Conservation (phyloP, 1,284 basidiomycete genomes). For the Hemileia vastatrix region DNA sequence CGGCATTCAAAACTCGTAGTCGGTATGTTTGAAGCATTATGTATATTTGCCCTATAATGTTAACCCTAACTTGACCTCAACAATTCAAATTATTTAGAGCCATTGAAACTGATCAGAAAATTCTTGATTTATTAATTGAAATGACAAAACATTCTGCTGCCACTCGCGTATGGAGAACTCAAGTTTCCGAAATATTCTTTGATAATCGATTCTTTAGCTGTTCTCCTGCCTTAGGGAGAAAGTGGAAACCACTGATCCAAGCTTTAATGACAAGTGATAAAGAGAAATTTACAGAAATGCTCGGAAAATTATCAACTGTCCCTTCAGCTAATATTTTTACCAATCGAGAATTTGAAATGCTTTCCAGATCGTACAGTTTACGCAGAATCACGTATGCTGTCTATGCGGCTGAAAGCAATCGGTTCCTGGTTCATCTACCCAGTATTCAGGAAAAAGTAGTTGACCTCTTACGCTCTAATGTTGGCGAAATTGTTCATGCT, state of each 20-base stretch:
- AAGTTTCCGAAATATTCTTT: constrained; percentile 68
- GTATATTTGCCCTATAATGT: not conserved
- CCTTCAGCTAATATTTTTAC: constrained; percentile 94
- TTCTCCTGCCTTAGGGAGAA: constrained; percentile 51
- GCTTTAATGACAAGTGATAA: constrained; percentile 77
- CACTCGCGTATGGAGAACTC: constrained; percentile 72
- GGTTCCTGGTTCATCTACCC: constrained; percentile 79
- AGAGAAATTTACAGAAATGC: constrained; percentile 69
- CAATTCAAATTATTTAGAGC: constrained; percentile 25
- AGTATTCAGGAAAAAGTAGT: constrained; percentile 93
- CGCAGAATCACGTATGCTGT: constrained; percentile 77
- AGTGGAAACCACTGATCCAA: constrained; percentile 71
- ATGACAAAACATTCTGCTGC: constrained; percentile 68
- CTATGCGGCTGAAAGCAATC: constrained; percentile 75
- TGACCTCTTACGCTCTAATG: constrained; percentile 68
- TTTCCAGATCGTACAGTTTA: constrained; percentile 75
- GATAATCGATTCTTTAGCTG: constrained; percentile 81
- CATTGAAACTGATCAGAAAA: constrained; percentile 47
- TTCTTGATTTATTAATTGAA: constrained; percentile 63
- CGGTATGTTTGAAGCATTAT: constrained; percentile 49
- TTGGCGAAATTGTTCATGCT: constrained; percentile 75
- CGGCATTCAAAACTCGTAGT: constrained; percentile 63
- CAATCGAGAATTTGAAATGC: constrained; percentile 86
- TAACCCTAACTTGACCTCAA: constrained; percentile 19
- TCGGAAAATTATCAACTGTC: constrained; percentile 67